Conservation (phyloP, 192 early-diverging fungal genomes). For the Backusella sp. region DNA sequence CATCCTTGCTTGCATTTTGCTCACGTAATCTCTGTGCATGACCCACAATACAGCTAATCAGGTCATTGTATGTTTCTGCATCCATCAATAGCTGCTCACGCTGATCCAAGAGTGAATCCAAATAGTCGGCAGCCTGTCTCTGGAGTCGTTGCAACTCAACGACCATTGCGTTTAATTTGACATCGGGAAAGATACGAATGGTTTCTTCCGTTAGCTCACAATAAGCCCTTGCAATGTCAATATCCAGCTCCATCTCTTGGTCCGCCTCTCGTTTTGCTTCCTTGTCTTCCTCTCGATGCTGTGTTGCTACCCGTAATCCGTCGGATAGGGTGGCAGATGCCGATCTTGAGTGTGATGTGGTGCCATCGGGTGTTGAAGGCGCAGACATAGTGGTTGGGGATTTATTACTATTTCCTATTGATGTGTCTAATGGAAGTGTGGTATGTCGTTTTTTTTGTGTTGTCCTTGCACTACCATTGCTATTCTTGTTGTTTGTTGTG, state of each 20-base stretch:
- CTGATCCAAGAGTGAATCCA: slow-evolving; percentile 57
- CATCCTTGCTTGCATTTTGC: slow-evolving; percentile 29
- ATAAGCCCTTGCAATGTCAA: slow-evolving; percentile 42
- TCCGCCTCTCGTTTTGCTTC: slow-evolving; percentile 13
- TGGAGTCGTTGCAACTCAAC: slow-evolving; percentile 41
- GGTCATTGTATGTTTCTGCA: slow-evolving; percentile 58
- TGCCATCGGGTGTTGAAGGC: background rate
- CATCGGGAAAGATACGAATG: slow-evolving; percentile 45
- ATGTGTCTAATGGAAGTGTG: background rate
- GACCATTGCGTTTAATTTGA: slow-evolving; percentile 49
- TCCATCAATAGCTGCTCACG: slow-evolving; percentile 62
- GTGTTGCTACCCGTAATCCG: background rate
- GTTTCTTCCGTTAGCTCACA: slow-evolving; percentile 46
- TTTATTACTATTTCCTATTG: background rate
- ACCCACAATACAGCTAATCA: slow-evolving; percentile 59
- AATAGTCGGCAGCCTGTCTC: slow-evolving; percentile 51
- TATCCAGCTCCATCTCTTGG: slow-evolving; percentile 36
- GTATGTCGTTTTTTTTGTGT: background rate
- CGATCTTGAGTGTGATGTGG: background rate
- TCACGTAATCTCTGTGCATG: slow-evolving; percentile 47
- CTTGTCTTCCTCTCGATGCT: background rate
- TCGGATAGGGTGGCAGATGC: background rate
- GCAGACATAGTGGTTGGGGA: background rate
- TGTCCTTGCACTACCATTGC: background rate
- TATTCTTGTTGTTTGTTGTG: background rate